phyloP scores from a whole-genome alignment of 257 asterid genomes.

The Henckelia pumila region DNA sequence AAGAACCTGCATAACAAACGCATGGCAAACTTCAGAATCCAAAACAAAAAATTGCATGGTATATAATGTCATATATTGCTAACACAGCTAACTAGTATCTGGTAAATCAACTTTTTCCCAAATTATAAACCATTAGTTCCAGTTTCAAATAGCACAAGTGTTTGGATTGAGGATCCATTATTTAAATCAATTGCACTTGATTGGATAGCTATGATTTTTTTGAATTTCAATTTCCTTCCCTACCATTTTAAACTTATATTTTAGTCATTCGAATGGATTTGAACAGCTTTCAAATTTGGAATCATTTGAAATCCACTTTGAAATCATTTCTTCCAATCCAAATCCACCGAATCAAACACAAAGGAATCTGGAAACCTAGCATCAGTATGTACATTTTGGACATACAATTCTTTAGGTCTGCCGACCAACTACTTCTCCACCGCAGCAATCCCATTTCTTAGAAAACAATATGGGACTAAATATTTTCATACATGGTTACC shows the following conservation, averaged over 20 bases:
- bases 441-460: slow-evolving; percentile 6
- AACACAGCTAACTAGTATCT: neutral
- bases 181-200: neutral
- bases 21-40: slow-evolving; percentile 4
- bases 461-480: slow-evolving; percentile 7
- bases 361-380: no score
- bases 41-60: neutral
- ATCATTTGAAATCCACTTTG: no score
- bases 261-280: no score
- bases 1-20: slow-evolving; percentile 59
- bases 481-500: neutral
- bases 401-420: neutral
- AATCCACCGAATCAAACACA: no score
- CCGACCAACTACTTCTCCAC: neutral
- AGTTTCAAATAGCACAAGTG: neutral
- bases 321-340: no score
- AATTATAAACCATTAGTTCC: slow-evolving; percentile 6
- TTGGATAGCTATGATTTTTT: neutral
- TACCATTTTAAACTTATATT: no score
- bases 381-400: slow-evolving; percentile 4
- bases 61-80: slow-evolving; percentile 1
- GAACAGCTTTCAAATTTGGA: no score
- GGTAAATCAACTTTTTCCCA: neutral
- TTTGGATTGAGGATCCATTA: neutral
- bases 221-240: neutral